A percentile compares a stretch with the other conserved stretches of the same genome.
phyloP scores from a whole-genome alignment of 2,329 filamentous ascomycete species.

The Xylaria polymorpha region DNA sequence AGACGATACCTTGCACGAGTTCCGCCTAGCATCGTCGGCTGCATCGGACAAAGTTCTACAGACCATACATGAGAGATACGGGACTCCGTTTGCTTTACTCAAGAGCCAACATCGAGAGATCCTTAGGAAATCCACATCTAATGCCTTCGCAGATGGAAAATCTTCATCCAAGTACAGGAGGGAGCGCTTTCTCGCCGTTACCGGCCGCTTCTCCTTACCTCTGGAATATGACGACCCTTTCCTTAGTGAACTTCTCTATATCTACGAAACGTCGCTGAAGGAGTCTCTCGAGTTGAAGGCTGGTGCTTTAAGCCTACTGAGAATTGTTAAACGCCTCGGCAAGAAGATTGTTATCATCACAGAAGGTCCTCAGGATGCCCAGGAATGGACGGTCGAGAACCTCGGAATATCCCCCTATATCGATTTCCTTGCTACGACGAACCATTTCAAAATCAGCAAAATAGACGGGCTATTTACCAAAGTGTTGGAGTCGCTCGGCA shows the following conservation, averaged over 20 bases:
- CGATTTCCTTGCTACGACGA: slow-evolving; percentile 51
- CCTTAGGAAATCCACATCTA: slow-evolving; percentile 51
- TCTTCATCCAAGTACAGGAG: slow-evolving; percentile 57
- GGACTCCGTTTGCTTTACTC: slow-evolving; percentile 33
- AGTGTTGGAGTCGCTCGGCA: slow-evolving; percentile 46
- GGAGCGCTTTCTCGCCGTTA: slow-evolving; percentile 53
- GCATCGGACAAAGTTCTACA: slow-evolving; percentile 52
- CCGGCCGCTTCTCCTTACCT: slow-evolving; percentile 46
- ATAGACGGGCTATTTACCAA: slow-evolving; percentile 45
- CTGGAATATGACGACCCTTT: slow-evolving; percentile 32
- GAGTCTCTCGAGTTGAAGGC: slow-evolving; percentile 51
- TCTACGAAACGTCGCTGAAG: slow-evolving; percentile 50
- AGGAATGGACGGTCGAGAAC: slow-evolving; percentile 56
- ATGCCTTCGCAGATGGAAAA: slow-evolving; percentile 58
- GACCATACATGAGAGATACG: slow-evolving; percentile 44
- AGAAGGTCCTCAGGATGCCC: slow-evolving; percentile 60
- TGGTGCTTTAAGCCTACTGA: slow-evolving; percentile 53
- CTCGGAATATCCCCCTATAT: slow-evolving; percentile 47
- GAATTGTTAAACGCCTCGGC: slow-evolving; percentile 48
- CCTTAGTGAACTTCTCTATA: slow-evolving; percentile 41
- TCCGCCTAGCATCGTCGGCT: slow-evolving; percentile 54
- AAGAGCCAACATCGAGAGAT: slow-evolving; percentile 50
- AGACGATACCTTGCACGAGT: slow-evolving; percentile 62
- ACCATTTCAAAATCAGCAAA: slow-evolving; percentile 48
- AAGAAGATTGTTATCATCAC: slow-evolving; percentile 59